Percentiles rank a stretch among this genome's conserved stretches.
Conservation (phyloP, 495 filamentous ascomycete species). For the Podospora sp. region DNA sequence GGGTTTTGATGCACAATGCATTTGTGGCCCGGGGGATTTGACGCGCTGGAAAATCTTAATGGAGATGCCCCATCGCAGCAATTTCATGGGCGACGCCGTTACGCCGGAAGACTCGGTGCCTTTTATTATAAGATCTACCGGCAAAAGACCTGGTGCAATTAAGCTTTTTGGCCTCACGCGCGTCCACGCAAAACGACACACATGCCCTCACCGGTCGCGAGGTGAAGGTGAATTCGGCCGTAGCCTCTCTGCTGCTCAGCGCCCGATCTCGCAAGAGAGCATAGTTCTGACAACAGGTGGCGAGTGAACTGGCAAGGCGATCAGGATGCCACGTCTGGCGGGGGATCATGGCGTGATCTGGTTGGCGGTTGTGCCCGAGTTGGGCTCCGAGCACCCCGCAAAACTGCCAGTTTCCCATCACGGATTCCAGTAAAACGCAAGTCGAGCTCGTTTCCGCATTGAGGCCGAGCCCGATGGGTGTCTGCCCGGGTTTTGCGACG, state of each 20-base stretch:
- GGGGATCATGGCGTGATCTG: constrained; percentile 28
- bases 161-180: neutral
- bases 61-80: neutral
- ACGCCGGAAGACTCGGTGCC: neutral
- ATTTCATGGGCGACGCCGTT: neutral
- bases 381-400: constrained; percentile 13
- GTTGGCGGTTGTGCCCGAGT: constrained; percentile 22
- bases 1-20: constrained; percentile 14
- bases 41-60: constrained; percentile 21
- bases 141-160: constrained; percentile 13
- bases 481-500: neutral
- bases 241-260: neutral
- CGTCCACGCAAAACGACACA: neutral
- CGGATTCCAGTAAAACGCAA: neutral
- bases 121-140: constrained; percentile 13
- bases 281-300: neutral
- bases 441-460: neutral
- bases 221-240: neutral
- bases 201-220: neutral
- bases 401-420: neutral
- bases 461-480: neutral
- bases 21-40: constrained; percentile 3
- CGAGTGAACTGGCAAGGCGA: constrained; percentile 12
- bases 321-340: constrained; percentile 35
- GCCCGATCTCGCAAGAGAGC: constrained; percentile 1